A percentile compares a stretch with the other conserved stretches of the same genome.
These are phyloP conservation scores for Aspergillus spinulosporus DNA, from an alignment of 2,329 filamentous ascomycete species.

Conservation along the genomic window DNA sequence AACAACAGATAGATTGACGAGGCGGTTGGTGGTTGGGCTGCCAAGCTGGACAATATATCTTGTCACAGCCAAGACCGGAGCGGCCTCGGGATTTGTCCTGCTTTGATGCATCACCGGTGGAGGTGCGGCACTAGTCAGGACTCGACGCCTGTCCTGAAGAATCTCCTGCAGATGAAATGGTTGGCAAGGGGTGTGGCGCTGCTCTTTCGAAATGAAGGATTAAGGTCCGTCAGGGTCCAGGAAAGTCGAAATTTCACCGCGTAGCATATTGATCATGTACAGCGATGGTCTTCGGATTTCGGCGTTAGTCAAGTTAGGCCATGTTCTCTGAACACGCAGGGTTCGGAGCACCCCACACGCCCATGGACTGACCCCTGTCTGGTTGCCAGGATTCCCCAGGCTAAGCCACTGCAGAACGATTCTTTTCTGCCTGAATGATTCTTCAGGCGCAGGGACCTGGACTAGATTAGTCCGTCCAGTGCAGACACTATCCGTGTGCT, in stretches of 20 bases:
- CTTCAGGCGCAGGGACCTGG: neutral
- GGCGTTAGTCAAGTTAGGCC: neutral
- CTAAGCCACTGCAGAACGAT: neutral
- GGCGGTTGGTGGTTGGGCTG: neutral
- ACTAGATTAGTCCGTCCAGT: conserved; percentile 13
- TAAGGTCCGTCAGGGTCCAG: neutral
- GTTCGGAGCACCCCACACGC: conserved; percentile 7
- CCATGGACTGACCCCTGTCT: neutral
- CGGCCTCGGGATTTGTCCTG: conserved; percentile 3
- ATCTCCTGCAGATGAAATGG: neutral
- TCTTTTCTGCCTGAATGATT: neutral
- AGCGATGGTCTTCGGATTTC: neutral
- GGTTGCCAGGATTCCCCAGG: conserved; percentile 5
- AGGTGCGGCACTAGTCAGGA: neutral
- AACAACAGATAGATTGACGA: conserved; percentile 8
- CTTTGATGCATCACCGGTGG: conserved; percentile 3
- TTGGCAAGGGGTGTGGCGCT: neutral
- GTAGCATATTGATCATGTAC: neutral
- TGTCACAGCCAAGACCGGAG: neutral
- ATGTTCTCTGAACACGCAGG: neutral
- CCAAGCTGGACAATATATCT: conserved; percentile 8
- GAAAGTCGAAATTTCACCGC: neutral
- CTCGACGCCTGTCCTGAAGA: neutral
- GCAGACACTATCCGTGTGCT: conserved; percentile 1
- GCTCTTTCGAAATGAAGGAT: neutral